These are phyloP conservation scores for Vicia faba DNA, from an alignment of 306 rosid species.

Conservation along the genomic window DNA sequence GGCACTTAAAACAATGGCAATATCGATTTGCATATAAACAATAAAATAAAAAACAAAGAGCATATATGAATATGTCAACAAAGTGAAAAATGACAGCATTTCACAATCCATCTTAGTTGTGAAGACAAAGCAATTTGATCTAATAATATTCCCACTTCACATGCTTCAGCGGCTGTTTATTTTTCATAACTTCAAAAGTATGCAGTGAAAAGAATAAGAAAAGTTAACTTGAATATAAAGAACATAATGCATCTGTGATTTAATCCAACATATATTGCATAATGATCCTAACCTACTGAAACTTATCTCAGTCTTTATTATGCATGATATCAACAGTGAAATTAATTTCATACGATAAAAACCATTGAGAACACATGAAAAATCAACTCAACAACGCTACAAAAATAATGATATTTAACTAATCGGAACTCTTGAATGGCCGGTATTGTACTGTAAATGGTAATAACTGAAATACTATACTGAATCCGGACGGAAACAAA, in stretches of 20 bases:
- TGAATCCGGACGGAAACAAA: constrained; percentile 42
- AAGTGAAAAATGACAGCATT: not conserved
- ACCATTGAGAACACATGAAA: constrained; percentile 2
- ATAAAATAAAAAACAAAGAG: constrained; percentile 10
- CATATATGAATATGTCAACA: not conserved
- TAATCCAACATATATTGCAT: not conserved
- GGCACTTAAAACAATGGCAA: constrained; percentile 40
- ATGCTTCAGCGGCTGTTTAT: not conserved
- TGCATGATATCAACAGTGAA: constrained; percentile 7
- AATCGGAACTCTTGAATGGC: not conserved
- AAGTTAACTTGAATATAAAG: not conserved
- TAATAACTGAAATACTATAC: not conserved
- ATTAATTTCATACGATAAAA: not conserved
- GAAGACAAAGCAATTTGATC: constrained; percentile 3
- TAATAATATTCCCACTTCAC: constrained; percentile 14
- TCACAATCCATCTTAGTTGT: not conserved
- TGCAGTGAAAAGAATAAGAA: not conserved
- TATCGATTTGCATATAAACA: constrained; percentile 26
- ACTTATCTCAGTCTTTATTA: not conserved
- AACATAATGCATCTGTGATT: not conserved
- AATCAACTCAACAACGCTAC: constrained; percentile 16
- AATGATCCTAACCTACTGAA: not conserved
- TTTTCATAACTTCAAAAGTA: constrained; percentile 4
- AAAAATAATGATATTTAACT: not conserved
- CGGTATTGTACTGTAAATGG: not conserved